Percentiles rank a stretch among this genome's conserved stretches.
Evolutionary conservation across 192 early-diverging fungal species (phyloP).

Genomic region (Coemansia sp.): DNA sequence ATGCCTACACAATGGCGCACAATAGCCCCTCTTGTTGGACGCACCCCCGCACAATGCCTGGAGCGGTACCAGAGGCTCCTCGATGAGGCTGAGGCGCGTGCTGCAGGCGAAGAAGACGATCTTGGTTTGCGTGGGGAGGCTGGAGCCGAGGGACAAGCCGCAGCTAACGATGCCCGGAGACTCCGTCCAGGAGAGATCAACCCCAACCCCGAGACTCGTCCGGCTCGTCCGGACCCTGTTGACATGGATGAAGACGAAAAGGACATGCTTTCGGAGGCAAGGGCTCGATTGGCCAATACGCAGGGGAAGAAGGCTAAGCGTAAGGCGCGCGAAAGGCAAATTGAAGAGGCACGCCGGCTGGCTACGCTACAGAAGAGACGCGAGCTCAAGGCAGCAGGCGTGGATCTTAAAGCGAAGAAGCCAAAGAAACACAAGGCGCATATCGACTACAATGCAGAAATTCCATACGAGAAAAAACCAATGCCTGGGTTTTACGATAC

Average conservation of each 20-base stretch:
- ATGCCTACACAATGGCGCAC: slow-evolving; percentile 99
- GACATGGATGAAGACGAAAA: slow-evolving; percentile 99
- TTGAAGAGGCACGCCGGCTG: slow-evolving; percentile 92
- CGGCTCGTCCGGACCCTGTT: slow-evolving; percentile 96
- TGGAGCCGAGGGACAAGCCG: slow-evolving; percentile 46
- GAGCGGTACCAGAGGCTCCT: slow-evolving; percentile 93
- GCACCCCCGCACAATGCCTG: slow-evolving; percentile 94
- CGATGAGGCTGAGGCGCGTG: slow-evolving; percentile 92
- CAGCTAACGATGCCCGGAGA: slow-evolving; percentile 64
- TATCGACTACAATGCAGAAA: slow-evolving; percentile 96
- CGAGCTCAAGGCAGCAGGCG: slow-evolving; percentile 97
- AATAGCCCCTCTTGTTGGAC: slow-evolving; percentile 96
- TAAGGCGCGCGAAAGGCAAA: slow-evolving; percentile 95
- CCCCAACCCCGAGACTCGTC: slow-evolving; percentile 93
- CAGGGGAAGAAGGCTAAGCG: slow-evolving; percentile 99
- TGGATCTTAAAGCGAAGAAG: slow-evolving; percentile 75
- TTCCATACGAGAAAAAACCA: slow-evolving; percentile 88
- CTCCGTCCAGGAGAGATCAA: slow-evolving; percentile 96
- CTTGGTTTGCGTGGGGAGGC: slow-evolving; percentile 65
- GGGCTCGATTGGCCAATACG: slow-evolving; percentile 97
- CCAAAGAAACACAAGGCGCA: slow-evolving; percentile 61
- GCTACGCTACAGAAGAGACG: slow-evolving; percentile 89
- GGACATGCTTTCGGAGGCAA: slow-evolving; percentile 98
- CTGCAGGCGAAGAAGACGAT: slow-evolving; percentile 58
- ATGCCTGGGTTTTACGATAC: slow-evolving; percentile 92